Base-by-base conservation (phyloP, 345 rosid genomes). In the Eucalyptus paniculata region DNA sequence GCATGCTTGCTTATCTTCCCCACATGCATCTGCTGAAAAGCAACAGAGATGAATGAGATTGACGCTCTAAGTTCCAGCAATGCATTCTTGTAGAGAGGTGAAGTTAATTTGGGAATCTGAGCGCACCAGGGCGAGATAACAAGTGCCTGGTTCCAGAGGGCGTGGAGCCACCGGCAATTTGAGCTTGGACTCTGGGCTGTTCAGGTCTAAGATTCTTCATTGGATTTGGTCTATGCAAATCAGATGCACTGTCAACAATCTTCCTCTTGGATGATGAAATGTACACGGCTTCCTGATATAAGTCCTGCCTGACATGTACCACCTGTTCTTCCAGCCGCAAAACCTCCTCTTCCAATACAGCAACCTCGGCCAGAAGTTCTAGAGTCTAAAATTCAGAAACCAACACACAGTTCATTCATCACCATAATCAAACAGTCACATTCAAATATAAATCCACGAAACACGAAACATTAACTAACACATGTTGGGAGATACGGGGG, bases 291-390 rank as follows among this genome's bases (percentile, higher is more conserved):
- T 96, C 98, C 91, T 95, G 97, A 92, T 97, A 95, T 92, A 96
- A 89, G 83, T 93, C 96, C 86, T 95, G 96, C 88, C 97, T 92
- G 80, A 92, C 94, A 92, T 94, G 94, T 88, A 97, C 97, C 42
- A 95, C 94, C 89, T 92, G 94, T 90, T 97, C 99, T 92, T 97
- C 99, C 13, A 97, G 95, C 90, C 98, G 93, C 54, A 93, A 96
- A 88, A 95, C 92, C 89, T 97, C 99, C 93, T 97, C 99, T 90
- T 97, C 99, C 90, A 97, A 53, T 58, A 97, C 98, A 77, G 99
- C 99, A 67, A 97, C 99, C 93, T 97, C 99, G 18, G 99, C 99
- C 42, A 97, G 94, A 89, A 97, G 96, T 94, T 96, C 96, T 90
- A 95, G 91, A 15, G 95, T 94, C 99, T 97, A 91, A 92, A 90